Evolutionary conservation across 768 basidiomycete species (phyloP), one percentile per base, ranked within the genome.

Genomic region (Mycena vulgaris): DNA sequence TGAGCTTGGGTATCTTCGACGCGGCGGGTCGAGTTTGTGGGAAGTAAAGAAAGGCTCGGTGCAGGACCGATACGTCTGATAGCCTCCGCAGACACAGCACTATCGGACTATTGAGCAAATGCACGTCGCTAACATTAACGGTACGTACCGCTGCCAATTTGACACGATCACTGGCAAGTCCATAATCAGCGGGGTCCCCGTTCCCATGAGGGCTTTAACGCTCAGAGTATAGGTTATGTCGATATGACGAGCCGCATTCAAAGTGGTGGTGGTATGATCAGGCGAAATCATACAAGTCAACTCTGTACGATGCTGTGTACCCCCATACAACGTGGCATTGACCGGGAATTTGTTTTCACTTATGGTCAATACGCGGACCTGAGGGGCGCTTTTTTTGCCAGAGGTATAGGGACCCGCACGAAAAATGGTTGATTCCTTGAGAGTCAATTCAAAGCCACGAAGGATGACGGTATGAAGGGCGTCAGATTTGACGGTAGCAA

Each of bases 91-190:
- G 93, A 95, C 10, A 93, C 91, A 49, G 83, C 83, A 75, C 94
- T 94, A 69, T 37, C 66, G n/a, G 17, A 67, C n/a, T 25, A 27
- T 62, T 70, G 23, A 63, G 64, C 37, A 63, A 49, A 19, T 40
- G 25, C 21, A 21, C 27, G 33, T 23, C 31, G n/a, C 19, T 42
- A 16, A 39, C n/a, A 63, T 53, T 33, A 8, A 11, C 16, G 25
- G 9, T 37, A 81, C 90, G 51, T 69, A 93, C 94, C 92, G 88
- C 74, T 92, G 93, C 94, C 94, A 95, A 74, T 95, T 95, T 6
- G 94, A 94, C 39, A 96, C 85, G 51, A 94, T 90, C 21, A 95
- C 87, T 21, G 94, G 94, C 30, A 96, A 81, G 31, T 94, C 93
- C 84, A 95, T 88, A 23, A 86, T 82, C 17, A 95, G 75, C 37